phyloP scores from a whole-genome alignment of 2,329 filamentous ascomycete species.

The Didymella pinodella region DNA sequence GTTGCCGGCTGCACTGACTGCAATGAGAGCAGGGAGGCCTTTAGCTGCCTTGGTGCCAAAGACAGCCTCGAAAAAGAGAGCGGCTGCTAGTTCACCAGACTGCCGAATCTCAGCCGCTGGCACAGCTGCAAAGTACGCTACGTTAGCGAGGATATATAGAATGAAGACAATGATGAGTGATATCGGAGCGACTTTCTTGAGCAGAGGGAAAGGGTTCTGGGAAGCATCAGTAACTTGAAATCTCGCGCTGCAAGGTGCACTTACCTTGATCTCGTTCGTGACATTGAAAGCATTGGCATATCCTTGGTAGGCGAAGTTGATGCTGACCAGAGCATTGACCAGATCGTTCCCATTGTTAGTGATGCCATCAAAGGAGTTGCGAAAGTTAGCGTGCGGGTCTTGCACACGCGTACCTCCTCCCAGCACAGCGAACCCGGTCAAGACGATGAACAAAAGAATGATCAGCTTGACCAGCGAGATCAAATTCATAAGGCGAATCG shows the following conservation, averaged over 20 bases:
- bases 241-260: background rate
- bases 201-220: background rate
- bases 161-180: background rate
- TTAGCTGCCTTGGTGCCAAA: background rate
- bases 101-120: background rate
- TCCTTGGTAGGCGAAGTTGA: background rate
- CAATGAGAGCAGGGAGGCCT: background rate
- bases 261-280: background rate
- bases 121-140: background rate
- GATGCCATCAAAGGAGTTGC: background rate
- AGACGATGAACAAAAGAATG: background rate
- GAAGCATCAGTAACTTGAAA: background rate
- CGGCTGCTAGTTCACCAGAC: constrained; percentile 56
- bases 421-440: background rate
- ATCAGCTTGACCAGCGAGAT: background rate
- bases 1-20: constrained; percentile 19
- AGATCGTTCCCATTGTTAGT: background rate
- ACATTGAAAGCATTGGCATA: background rate
- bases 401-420: background rate
- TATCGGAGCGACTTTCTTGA: background rate
- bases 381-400: background rate
- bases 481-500: background rate
- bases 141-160: background rate
- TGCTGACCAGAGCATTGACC: background rate
- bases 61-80: constrained; percentile 64